Percentiles rank a stretch among this genome's conserved stretches.
Conservation (phyloP, 2,329 filamentous ascomycete species). For the Calonectria pteridis region DNA sequence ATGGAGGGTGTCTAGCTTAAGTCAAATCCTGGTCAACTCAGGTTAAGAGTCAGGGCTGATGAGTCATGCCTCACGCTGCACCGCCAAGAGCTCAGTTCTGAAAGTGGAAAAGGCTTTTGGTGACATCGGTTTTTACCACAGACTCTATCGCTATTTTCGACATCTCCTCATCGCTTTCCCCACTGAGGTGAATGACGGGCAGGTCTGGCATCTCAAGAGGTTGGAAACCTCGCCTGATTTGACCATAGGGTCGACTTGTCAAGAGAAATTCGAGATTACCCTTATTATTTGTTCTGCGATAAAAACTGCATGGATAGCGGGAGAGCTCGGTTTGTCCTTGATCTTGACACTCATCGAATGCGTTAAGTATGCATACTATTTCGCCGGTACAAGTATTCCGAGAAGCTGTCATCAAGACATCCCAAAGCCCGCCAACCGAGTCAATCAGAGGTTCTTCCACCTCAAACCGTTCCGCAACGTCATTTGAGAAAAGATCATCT, state of each 20-base stretch:
- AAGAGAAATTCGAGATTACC: not conserved
- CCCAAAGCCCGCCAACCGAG: constrained; percentile 49
- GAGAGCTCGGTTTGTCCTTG: constrained; percentile 36
- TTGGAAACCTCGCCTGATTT: constrained; percentile 39
- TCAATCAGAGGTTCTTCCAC: constrained; percentile 24
- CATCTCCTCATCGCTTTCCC: constrained; percentile 34
- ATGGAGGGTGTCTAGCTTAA: too few species aligned
- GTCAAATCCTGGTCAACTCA: too few species aligned
- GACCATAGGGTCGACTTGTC: constrained; percentile 46
- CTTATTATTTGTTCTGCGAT: constrained; percentile 10
- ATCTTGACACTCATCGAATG: constrained; percentile 54
- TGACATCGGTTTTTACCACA: constrained; percentile 28
- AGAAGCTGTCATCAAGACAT: constrained; percentile 39
- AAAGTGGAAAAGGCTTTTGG: not conserved
- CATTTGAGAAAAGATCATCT: constrained; percentile 37
- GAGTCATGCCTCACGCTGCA: not conserved
- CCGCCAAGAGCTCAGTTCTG: too few species aligned
- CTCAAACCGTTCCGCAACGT: constrained; percentile 36
- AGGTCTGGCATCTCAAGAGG: constrained; percentile 9
- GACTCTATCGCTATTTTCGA: constrained; percentile 33
- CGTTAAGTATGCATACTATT: constrained; percentile 54
- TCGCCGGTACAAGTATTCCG: constrained; percentile 30
- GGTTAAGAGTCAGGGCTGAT: too few species aligned
- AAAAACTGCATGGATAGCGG: constrained; percentile 41
- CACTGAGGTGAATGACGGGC: constrained; percentile 33